Conservation (phyloP, 768 basidiomycete genomes). For the Tricholoma flavovirens region DNA sequence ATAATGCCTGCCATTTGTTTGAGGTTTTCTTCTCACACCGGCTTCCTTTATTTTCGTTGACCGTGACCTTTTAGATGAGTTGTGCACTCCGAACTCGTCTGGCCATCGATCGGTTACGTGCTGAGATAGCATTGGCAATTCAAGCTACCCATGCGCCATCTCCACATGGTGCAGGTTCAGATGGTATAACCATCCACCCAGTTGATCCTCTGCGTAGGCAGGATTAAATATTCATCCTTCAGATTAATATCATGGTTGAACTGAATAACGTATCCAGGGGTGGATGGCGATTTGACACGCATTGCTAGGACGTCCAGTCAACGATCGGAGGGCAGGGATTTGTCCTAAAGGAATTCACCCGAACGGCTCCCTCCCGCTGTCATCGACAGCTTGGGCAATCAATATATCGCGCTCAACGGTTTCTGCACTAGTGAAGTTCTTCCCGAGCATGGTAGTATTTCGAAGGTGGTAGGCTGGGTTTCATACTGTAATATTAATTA, state of each 20-base stretch:
- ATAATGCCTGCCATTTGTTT: slow-evolving; percentile 1
- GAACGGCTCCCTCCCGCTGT: too few relatives aligned
- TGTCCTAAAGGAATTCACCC: too few relatives aligned
- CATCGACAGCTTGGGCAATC: too few relatives aligned
- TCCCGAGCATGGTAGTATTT: too few relatives aligned
- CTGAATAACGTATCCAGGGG: not conserved
- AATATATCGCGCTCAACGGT: too few relatives aligned
- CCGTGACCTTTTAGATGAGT: not conserved
- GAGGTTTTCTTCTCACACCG: not conserved
- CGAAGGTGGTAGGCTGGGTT: not conserved
- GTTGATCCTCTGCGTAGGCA: too few relatives aligned
- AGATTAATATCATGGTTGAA: not conserved
- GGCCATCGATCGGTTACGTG: not conserved
- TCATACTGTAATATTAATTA: not conserved
- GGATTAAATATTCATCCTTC: not conserved
- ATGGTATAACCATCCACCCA: not conserved
- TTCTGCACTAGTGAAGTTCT: too few relatives aligned
- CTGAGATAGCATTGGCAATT: not conserved
- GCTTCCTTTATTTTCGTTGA: not conserved
- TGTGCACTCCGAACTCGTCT: not conserved
- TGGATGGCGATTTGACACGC: not conserved
- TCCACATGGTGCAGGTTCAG: not conserved
- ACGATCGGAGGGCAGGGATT: too few relatives aligned
- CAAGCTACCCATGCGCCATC: not conserved
- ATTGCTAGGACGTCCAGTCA: not conserved